Evolutionary conservation across 306 rosid genomes (phyloP).

Genomic region (Cajanus cajan): DNA sequence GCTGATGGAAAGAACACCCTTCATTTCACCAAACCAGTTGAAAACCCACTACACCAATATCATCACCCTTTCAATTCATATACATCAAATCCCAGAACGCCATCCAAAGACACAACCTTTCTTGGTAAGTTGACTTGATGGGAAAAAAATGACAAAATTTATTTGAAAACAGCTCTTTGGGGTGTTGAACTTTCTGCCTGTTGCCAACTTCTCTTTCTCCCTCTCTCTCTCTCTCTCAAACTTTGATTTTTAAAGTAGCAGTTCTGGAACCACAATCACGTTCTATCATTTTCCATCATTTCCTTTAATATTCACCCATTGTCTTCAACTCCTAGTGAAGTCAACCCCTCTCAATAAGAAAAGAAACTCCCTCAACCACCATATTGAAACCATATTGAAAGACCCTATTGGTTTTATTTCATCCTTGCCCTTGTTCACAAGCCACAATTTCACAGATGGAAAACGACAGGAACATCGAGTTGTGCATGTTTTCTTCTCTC

Average conservation of each 20-base stretch:
- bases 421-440: background rate
- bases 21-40: slow-evolving; percentile 48
- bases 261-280: slow-evolving; percentile 22
- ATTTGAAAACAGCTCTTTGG: background rate
- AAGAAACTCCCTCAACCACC: slow-evolving; percentile 12
- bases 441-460: slow-evolving; percentile 11
- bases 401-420: background rate
- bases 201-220: slow-evolving; percentile 17
- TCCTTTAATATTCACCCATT: slow-evolving; percentile 1
- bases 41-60: slow-evolving; percentile 14
- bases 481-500: slow-evolving; percentile 4
- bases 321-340: slow-evolving; percentile 2
- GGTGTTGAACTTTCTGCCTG: slow-evolving; percentile 22
- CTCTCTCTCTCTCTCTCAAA: background rate
- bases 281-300: slow-evolving; percentile 7
- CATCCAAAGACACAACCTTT: background rate
- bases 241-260: background rate
- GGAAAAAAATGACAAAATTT: background rate
- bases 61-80: slow-evolving; percentile 29
- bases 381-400: background rate
- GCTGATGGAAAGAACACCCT: slow-evolving; percentile 39
- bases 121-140: slow-evolving; percentile 8
- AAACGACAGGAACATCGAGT: slow-evolving; percentile 30
- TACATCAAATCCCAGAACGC: slow-evolving; percentile 26
- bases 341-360: slow-evolving; percentile 30